Evolutionary conservation across 768 basidiomycete species (phyloP).

Genomic region (Suillus weaverae): DNA sequence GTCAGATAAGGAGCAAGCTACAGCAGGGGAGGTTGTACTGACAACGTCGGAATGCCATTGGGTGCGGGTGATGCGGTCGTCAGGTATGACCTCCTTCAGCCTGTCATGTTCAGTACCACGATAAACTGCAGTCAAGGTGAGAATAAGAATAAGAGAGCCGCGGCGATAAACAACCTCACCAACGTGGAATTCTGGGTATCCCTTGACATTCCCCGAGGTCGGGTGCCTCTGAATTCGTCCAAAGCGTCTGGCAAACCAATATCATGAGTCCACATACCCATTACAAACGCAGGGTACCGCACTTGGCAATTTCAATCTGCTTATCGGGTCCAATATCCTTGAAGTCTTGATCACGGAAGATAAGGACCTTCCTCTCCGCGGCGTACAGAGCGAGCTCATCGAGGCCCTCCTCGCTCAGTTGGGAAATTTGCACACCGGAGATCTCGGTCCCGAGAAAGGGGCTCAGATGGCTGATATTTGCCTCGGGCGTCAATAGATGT

Average conservation of each 20-base stretch:
- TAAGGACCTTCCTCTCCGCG: conserved; percentile 52
- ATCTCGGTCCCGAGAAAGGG: conserved; percentile 56
- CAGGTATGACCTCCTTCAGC: conserved; percentile 45
- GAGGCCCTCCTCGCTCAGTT: conserved; percentile 50
- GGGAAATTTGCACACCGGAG: conserved; percentile 51
- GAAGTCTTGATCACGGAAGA: conserved; percentile 64
- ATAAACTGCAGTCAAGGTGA: conserved; percentile 39
- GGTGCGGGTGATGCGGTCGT: conserved; percentile 41
- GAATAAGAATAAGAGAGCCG: background rate
- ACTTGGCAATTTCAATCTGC: conserved; percentile 54
- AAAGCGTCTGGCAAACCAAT: conserved; percentile 34
- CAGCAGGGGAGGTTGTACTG: conserved; percentile 17
- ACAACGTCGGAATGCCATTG: conserved; percentile 60
- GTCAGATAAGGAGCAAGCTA: background rate
- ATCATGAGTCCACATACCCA: background rate
- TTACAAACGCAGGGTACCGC: conserved; percentile 1
- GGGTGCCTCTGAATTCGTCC: conserved; percentile 48
- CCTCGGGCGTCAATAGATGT: conserved; percentile 44
- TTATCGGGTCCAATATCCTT: conserved; percentile 53
- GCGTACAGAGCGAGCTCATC: conserved; percentile 53
- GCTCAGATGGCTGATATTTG: conserved; percentile 40
- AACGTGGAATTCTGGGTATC: conserved; percentile 60
- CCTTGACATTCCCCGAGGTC: conserved; percentile 52
- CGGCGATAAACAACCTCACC: conserved; percentile 32
- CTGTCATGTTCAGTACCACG: conserved; percentile 45